Base-by-base conservation (phyloP, 192 early-diverging fungal species). In the Coemansia sp. region DNA sequence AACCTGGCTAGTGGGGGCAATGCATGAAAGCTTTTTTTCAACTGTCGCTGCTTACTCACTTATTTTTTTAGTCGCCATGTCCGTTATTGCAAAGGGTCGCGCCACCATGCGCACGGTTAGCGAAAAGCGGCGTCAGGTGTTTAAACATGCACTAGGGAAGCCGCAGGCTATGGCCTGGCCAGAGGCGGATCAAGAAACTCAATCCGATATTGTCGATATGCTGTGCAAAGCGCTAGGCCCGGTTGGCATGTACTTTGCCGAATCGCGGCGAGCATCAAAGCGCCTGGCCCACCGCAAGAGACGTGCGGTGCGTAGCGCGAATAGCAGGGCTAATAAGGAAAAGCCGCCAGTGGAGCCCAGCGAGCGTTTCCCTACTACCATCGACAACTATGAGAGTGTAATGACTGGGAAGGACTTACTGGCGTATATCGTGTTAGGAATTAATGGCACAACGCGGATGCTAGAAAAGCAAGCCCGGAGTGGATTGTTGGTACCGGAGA, bases 121-220 rank as follows among this genome's bases (percentile, higher is more conserved):
- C 63, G 43, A 62, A 5, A 65, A 64, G 60, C 56, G 66, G 20
- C 78, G 73, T 7, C 66, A 65, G 21, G 73, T 81, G 46, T 72
- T 81, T 55, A 81, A 81, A 56, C 73, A 81, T 36, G 73, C 70
- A 1, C 66, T 81, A 9, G 78, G 70, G 36, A 75, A 72, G 46
- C 78, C 78, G 1, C 74, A 72, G 33, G 62, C 70, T 2, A 81
- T 70, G 31, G 21, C 33, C 2, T 81, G 78, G 78, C 78, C 78
- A 10, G 46, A 66, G 3, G 63, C 46, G 9, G 56, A 48, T 11
- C 53, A 42, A 26, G 55, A 58, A 11, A 37, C 57, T 1, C 69
- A 72, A n/a, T 35, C 24, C 9, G 66, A 42, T 7, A 66, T 81
- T 18, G 31, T 75, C 1, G 53, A 67, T 35, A 16, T 46, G 23